phyloP scores from a whole-genome alignment of 1,284 basidiomycete genomes.

The Puccinia triticina region DNA sequence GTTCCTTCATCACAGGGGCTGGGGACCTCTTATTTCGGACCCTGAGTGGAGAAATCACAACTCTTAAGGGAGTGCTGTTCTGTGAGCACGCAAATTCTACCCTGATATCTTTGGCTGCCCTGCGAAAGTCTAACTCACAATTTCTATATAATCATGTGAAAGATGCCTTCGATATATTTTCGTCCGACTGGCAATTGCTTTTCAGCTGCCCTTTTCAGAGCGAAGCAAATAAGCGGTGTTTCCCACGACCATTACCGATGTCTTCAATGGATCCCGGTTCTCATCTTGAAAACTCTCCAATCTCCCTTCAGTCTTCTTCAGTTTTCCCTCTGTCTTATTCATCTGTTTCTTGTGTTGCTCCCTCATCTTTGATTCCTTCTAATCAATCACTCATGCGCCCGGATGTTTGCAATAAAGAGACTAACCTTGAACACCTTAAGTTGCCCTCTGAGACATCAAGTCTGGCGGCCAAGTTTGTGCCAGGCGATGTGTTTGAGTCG shows the following conservation, averaged over 20 bases:
- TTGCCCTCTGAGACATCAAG: too few relatives aligned
- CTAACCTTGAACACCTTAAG: not conserved
- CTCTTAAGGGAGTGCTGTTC: not conserved
- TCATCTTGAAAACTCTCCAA: too few relatives aligned
- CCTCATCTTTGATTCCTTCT: too few relatives aligned
- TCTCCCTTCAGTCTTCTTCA: too few relatives aligned
- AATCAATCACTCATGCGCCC: too few relatives aligned
- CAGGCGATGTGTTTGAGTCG: not conserved
- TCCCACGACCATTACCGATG: not conserved
- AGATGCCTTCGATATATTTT: not conserved
- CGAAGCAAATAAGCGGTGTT: not conserved
- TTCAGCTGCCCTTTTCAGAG: not conserved
- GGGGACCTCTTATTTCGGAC: not conserved
- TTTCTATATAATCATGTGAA: not conserved
- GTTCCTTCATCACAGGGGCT: not conserved
- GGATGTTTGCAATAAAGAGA: not conserved
- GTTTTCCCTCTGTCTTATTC: too few relatives aligned
- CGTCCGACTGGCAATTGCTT: not conserved
- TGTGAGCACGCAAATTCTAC: not conserved
- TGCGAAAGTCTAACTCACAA: not conserved
- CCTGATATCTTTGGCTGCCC: not conserved
- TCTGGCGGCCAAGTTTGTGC: too few relatives aligned
- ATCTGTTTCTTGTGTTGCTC: too few relatives aligned
- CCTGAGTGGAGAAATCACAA: not conserved
- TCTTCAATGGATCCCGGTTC: not conserved